Evolutionary conservation across 768 basidiomycete genomes (phyloP), one percentile per base, ranked within the genome.

Genomic region (Tephrocybe sp.): DNA sequence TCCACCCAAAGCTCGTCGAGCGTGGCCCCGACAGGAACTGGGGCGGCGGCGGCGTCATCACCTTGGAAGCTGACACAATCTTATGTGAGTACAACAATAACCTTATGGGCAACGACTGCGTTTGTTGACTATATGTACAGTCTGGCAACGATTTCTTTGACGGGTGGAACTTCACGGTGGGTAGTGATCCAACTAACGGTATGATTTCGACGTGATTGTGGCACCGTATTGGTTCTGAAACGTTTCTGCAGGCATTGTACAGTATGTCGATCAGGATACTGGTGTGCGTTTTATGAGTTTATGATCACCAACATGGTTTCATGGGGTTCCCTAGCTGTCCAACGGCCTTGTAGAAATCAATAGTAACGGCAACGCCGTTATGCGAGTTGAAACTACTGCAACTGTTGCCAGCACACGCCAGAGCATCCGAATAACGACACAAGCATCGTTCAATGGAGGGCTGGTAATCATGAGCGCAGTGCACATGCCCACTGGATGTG

Each of bases 401-500:
- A 77, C 68, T 15, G 86, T 94, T 26, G 60, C 77, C n/a, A 78
- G 64, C 32, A 86, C 78, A 46, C 81, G 94, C 52, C 77, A 82
- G 65, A 86, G 87, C 55, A 77, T 96, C 31, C 84, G 94, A 54
- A 87, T 98, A 56, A 83, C 82, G 40, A 83, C 86, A 0, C 63
- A 82, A 24, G 64, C 71, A 44, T 66, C 70, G 2, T 87, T 80
- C 60, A 87, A 78, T 27, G 87, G 78, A 12, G 81, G 82, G 7
- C 73, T 97, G 28, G 74, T 93, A 53, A 73, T 94, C 38, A 77
- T 94, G 76, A 92, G 95, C 67, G 80, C 90, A 21, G 75, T 83
- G 21, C 92, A 96, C 64, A 92, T 94, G 86, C 92, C 92, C 7
- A 84, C 84, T 0, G 93, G 92, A 12, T 95, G 92, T 66, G 92